A percentile compares a stretch with the other conserved stretches of the same genome.
phyloP scores from a whole-genome alignment of 345 rosid species.

The Euphorbia pulcherrima region DNA sequence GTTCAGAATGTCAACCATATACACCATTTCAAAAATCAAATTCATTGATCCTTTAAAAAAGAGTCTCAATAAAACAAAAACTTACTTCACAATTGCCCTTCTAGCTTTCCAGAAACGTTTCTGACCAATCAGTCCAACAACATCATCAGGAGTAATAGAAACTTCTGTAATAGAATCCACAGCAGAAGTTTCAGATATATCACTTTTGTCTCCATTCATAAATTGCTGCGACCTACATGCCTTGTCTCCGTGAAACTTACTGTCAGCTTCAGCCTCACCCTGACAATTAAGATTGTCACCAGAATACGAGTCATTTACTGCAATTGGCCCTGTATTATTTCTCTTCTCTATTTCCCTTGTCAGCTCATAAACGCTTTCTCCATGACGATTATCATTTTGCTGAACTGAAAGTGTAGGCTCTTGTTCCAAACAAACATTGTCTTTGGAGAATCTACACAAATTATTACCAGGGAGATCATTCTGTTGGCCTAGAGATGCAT shows the following conservation, averaged over 20 bases:
- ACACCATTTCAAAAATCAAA: neutral
- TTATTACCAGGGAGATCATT: conserved; percentile 22
- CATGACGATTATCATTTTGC: conserved; percentile 17
- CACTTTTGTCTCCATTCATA: conserved; percentile 48
- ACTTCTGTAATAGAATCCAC: conserved; percentile 55
- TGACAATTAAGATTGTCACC: conserved; percentile 32
- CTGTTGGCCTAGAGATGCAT: conserved; percentile 25
- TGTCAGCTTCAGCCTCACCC: conserved; percentile 33
- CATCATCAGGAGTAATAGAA: conserved; percentile 76
- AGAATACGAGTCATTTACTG: conserved; percentile 24
- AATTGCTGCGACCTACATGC: conserved; percentile 25
- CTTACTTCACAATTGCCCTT: conserved; percentile 85
- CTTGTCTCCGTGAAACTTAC: conserved; percentile 28
- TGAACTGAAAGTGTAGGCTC: conserved; percentile 28
- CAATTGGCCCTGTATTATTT: conserved; percentile 23
- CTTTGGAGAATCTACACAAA: conserved; percentile 27
- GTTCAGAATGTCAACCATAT: neutral
- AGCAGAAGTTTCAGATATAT: conserved; percentile 57
- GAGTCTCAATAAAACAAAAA: conserved; percentile 1
- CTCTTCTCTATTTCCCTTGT: conserved; percentile 30
- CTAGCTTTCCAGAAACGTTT: conserved; percentile 93
- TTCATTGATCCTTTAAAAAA: neutral
- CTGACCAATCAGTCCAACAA: conserved; percentile 83
- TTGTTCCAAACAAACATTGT: conserved; percentile 32
- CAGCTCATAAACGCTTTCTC: conserved; percentile 22